phyloP scores from a whole-genome alignment of 805 yeast genomes.

The Candida andamanensis region DNA sequence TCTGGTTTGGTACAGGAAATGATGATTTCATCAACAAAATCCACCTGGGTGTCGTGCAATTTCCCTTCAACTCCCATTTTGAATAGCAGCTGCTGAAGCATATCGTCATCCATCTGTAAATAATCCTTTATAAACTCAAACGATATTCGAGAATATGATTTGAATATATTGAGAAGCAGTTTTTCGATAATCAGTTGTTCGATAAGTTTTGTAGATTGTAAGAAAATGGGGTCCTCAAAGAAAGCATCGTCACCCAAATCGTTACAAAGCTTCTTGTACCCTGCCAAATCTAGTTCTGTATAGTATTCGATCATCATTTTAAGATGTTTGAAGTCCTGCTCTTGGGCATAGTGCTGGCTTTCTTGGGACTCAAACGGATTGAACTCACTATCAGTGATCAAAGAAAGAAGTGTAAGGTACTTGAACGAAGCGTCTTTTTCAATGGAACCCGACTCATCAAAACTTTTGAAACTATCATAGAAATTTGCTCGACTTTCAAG shows the following conservation, averaged over 20 bases:
- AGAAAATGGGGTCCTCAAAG: constrained; percentile 28
- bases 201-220: constrained; percentile 21
- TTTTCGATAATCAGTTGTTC: constrained; percentile 27
- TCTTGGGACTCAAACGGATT: constrained; percentile 73
- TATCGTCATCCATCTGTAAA: constrained; percentile 16
- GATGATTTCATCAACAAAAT: constrained; percentile 19
- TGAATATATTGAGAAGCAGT: constrained; percentile 22
- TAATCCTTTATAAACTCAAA: constrained; percentile 22
- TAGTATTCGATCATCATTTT: constrained; percentile 25
- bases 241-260: constrained; percentile 18
- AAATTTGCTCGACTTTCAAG: constrained; percentile 61
- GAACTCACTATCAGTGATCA: constrained; percentile 59
- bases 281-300: constrained; percentile 22
- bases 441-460: constrained; percentile 41
- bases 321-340: constrained; percentile 24
- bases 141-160: constrained; percentile 25
- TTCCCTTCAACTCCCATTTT: constrained; percentile 26
- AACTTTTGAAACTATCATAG: constrained; percentile 40
- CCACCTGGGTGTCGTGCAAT: constrained; percentile 21
- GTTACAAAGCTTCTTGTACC: constrained; percentile 9
- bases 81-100: constrained; percentile 25
- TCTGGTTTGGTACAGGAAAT: constrained; percentile 3
- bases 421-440: constrained; percentile 53
- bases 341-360: constrained; percentile 46
- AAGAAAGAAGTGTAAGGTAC: constrained; percentile 55